Percentiles rank a stretch among this genome's conserved stretches.
Evolutionary conservation across 768 basidiomycete species (phyloP).

Genomic region (Favolaschia claudopus): DNA sequence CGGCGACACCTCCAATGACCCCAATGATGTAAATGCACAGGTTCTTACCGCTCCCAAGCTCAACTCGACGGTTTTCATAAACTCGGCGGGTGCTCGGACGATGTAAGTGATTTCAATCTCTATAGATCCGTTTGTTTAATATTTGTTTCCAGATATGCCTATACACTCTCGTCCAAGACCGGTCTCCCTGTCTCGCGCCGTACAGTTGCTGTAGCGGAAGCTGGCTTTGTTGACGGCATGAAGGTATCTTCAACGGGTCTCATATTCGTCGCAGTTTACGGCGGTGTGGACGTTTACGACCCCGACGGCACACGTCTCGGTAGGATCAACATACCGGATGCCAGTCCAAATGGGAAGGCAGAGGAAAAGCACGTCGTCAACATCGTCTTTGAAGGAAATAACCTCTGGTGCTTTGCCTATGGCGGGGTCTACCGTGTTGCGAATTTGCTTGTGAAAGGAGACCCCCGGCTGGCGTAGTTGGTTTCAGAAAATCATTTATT

Average conservation of each 20-base stretch:
- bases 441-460: neutral
- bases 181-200: constrained; percentile 6
- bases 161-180: constrained; percentile 8
- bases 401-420: constrained; percentile 13
- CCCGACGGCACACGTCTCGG: constrained; percentile 12
- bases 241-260: constrained; percentile 5
- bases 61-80: neutral
- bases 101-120: neutral
- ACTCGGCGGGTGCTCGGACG: constrained; percentile 7
- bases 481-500: neutral
- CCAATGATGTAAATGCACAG: constrained; percentile 1
- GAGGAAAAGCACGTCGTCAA: constrained; percentile 16
- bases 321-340: constrained; percentile 8
- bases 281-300: constrained; percentile 13
- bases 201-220: constrained; percentile 7
- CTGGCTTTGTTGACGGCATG: constrained; percentile 6
- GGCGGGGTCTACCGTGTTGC: constrained; percentile 8
- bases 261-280: constrained; percentile 9
- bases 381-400: constrained; percentile 6
- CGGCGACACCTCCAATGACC: constrained; percentile 2
- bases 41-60: neutral
- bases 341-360: constrained; percentile 8
- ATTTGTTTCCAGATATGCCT: neutral
- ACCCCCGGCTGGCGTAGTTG: constrained; percentile 7
- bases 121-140: no score